Evolutionary conservation across 495 filamentous ascomycete species (phyloP).

Genomic region (Aspergillus egyptiacus): DNA sequence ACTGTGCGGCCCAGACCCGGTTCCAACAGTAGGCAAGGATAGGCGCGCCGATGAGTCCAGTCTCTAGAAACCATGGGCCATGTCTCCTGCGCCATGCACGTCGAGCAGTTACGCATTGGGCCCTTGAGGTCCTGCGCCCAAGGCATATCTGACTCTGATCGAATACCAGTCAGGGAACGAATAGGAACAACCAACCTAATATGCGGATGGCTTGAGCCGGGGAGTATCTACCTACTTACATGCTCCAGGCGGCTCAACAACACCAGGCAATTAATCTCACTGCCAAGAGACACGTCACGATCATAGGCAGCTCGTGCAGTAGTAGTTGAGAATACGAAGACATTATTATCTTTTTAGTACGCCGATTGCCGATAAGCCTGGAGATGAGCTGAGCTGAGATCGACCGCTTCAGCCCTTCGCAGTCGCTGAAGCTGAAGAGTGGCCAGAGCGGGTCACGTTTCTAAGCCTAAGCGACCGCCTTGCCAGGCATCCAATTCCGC

Average conservation of each 20-base stretch:
- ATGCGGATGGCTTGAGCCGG: too few species aligned
- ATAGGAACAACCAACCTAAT: too few species aligned
- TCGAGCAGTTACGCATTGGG: too few species aligned
- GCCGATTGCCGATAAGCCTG: background rate
- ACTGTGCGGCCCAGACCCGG: background rate
- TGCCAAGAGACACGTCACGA: constrained; percentile 3
- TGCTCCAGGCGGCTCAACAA: constrained; percentile 1
- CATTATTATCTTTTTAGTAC: too few species aligned
- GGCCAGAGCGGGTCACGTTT: constrained; percentile 21
- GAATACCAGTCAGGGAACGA: background rate
- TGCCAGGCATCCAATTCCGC: constrained; percentile 17
- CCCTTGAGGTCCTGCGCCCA: background rate
- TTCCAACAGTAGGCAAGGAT: background rate
- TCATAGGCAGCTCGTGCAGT: too few species aligned
- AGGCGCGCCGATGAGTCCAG: background rate
- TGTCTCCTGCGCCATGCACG: background rate
- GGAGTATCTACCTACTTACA: too few species aligned
- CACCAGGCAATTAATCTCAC: background rate
- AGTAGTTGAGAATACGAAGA: constrained; percentile 1
- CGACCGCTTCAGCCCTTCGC: constrained; percentile 9
- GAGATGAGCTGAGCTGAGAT: constrained; percentile 3
- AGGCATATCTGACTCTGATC: background rate
- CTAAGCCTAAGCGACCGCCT: constrained; percentile 22
- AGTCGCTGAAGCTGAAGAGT: constrained; percentile 4
- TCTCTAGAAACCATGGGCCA: background rate